Evolutionary conservation across 2,329 filamentous ascomycete species (phyloP).

Genomic region (Pezicula carpinea): DNA sequence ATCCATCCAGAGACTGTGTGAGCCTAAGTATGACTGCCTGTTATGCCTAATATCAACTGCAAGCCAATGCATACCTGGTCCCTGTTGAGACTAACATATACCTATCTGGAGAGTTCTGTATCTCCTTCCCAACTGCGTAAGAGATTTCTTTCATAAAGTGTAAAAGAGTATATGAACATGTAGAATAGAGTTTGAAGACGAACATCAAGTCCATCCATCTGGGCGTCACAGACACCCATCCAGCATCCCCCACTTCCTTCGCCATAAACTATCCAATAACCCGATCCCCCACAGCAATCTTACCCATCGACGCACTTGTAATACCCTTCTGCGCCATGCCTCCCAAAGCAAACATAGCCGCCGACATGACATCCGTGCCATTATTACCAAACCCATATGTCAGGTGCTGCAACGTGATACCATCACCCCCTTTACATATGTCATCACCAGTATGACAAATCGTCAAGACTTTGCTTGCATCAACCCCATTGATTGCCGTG

Average conservation of each 20-base stretch:
- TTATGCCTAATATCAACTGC: too few relatives aligned
- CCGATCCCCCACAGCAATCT: not conserved
- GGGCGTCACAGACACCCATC: not conserved
- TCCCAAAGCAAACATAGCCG: constrained; percentile 21
- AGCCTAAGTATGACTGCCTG: too few relatives aligned
- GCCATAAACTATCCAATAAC: constrained; percentile 1
- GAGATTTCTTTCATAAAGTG: too few relatives aligned
- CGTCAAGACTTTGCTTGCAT: constrained; percentile 16
- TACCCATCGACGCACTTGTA: constrained; percentile 16
- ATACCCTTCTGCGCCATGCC: constrained; percentile 18
- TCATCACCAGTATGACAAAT: constrained; percentile 19
- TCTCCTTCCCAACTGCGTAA: too few relatives aligned
- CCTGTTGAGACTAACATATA: too few relatives aligned
- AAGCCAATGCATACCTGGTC: too few relatives aligned
- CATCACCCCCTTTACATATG: constrained; percentile 19
- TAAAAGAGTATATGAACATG: not conserved
- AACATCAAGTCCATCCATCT: not conserved
- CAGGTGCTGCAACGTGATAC: constrained; percentile 14
- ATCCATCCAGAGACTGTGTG: too few relatives aligned
- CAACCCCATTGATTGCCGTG: constrained; percentile 16
- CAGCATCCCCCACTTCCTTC: not conserved
- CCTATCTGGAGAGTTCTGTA: too few relatives aligned
- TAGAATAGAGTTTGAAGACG: not conserved
- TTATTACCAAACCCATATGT: constrained; percentile 11
- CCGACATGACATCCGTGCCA: constrained; percentile 14